Percentiles rank a stretch among this genome's conserved stretches.
phyloP scores from a whole-genome alignment of 306 rosid species.

The Cicer cuneatum region DNA sequence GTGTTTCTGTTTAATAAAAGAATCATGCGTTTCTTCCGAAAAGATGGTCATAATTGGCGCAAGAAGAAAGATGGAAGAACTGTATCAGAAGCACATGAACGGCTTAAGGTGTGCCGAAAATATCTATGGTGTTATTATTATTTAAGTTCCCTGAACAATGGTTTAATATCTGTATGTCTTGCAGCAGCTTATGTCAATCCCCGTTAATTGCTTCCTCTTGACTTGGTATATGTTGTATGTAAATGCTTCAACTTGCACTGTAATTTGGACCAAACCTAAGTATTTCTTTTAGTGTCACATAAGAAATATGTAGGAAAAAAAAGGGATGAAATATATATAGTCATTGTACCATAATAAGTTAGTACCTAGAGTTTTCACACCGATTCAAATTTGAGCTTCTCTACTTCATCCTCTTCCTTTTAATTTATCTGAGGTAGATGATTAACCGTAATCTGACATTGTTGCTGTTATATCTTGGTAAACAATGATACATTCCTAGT shows the following conservation, averaged over 20 bases:
- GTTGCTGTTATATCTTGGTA: conserved; percentile 8
- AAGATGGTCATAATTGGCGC: conserved; percentile 92
- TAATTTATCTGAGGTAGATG: neutral
- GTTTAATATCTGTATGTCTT: neutral
- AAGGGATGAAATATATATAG: neutral
- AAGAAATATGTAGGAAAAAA: conserved; percentile 21
- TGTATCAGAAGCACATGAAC: conserved; percentile 94
- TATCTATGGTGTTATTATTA: conserved; percentile 27
- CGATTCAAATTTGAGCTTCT: conserved; percentile 31
- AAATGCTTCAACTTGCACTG: conserved; percentile 14
- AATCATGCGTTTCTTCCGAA: conserved; percentile 92
- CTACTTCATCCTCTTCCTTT: conserved; percentile 6
- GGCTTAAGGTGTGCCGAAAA: conserved; percentile 75
- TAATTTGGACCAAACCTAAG: neutral
- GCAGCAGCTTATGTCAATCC: conserved; percentile 1
- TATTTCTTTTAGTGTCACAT: conserved; percentile 16
- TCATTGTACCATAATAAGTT: neutral
- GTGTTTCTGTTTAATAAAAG: conserved; percentile 84
- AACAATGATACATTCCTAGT: conserved; percentile 2
- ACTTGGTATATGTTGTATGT: neutral
- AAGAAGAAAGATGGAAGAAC: conserved; percentile 91
- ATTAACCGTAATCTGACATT: conserved; percentile 1
- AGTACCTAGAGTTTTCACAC: conserved; percentile 32
- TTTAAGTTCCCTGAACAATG: conserved; percentile 14
- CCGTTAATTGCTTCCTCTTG: conserved; percentile 13